Base-by-base conservation (phyloP, 768 basidiomycete genomes). In the Lentinula lateritia region DNA sequence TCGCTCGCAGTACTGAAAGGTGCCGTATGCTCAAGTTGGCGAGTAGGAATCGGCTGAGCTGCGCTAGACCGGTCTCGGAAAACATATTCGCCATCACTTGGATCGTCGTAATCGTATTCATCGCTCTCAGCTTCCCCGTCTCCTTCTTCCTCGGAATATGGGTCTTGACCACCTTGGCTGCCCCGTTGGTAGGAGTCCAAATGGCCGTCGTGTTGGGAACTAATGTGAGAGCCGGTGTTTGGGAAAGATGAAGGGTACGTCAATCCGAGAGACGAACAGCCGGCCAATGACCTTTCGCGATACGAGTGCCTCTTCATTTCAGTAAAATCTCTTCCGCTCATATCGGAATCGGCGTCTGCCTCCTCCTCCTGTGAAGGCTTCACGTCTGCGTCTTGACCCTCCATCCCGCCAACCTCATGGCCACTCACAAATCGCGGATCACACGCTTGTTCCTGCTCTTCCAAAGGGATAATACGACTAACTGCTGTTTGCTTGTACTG, bases 51-150 rank as follows among this genome's bases (percentile, higher is more conserved):
- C 28, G 28, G 28, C 6, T 48, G 9, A 34, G 58, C 28, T n/a
- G 45, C 6, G 16, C 58, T 34, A 32, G 46, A 59, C 23, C 41
- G 38, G 41, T 56, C 55, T 28, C 41, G 55, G 41, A 39, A 43
- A 3, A 56, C 35, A 34, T 58, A 45, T 34, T 59, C 58, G 20
- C 38, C 46, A 46, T 46, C 46, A 5, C 18, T 39, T 35, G 43
- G 38, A 50, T 59, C 58, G 18, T 46, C 56, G 56, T 46, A 43
- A 28, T 43, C 58, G 42, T 50, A 46, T 2, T 59, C 58, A 9
- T 59, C 58, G 18, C 58, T 50, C 23, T 50, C 58, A 23, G 12
- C 23, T n/a, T 58, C 58, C 13, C 28, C 58, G 23, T 36, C 55
- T 10, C 9, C 12, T 4, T 53, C 52, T 23, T 36, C 52, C 35